Conservation (phyloP, 1,139 yeast species). For the Blastobotrys niveus region DNA sequence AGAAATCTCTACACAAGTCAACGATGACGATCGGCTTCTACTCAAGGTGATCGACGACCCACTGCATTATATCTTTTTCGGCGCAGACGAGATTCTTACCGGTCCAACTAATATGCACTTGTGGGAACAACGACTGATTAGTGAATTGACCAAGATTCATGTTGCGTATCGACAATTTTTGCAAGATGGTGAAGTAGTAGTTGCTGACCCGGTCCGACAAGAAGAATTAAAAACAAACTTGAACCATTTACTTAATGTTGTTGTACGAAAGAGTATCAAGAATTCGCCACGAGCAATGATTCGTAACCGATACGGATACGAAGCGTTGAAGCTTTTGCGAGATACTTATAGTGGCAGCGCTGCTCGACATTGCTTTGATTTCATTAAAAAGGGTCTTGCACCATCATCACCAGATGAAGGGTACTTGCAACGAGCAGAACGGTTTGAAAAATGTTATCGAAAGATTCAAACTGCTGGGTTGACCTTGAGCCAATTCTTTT, state of each 20-base stretch:
- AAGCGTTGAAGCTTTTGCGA: conserved; percentile 11
- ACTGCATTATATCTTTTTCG: conserved; percentile 9
- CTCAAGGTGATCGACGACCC: conserved; percentile 12
- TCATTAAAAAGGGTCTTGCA: conserved; percentile 12
- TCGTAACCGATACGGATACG: conserved; percentile 12
- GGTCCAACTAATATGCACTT: conserved; percentile 14
- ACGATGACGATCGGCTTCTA: conserved; percentile 11
- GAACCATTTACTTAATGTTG: conserved; percentile 11
- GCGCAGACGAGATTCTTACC: conserved; percentile 9
- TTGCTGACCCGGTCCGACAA: conserved; percentile 12
- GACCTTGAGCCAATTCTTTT: conserved; percentile 14
- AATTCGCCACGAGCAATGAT: conserved; percentile 14
- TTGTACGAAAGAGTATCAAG: conserved; percentile 10
- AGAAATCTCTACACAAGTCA: conserved; percentile 7
- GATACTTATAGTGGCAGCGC: conserved; percentile 8
- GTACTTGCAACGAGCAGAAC: conserved; percentile 12
- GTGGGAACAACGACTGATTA: conserved; percentile 13
- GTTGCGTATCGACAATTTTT: conserved; percentile 8
- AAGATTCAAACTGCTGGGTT: conserved; percentile 12
- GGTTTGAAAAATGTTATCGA: conserved; percentile 11
- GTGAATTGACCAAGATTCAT: conserved; percentile 13
- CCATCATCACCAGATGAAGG: conserved; percentile 13
- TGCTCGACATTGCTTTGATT: conserved; percentile 12
- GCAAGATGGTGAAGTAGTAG: conserved; percentile 11
- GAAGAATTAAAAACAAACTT: conserved; percentile 4